Conservation (phyloP, 768 basidiomycete genomes). For the Cystoderma amianthinum region DNA sequence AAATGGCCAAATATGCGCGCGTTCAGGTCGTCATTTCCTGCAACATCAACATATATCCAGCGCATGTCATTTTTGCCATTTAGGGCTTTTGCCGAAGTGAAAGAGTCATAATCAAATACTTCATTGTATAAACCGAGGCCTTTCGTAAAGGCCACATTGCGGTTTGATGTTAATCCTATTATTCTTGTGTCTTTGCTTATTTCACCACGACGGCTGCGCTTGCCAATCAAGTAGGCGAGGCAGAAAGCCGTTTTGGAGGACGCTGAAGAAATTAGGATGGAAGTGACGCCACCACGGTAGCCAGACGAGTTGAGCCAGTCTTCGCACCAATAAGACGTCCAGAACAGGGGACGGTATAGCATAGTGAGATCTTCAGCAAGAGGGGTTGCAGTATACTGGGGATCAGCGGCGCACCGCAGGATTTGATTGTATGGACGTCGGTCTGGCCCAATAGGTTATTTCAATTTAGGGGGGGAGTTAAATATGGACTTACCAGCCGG, state of each 20-base stretch:
- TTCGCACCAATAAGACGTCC: constrained; percentile 73
- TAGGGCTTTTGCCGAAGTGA: constrained; percentile 23
- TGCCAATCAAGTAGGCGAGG: constrained; percentile 51
- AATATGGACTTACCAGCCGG: constrained; percentile 41
- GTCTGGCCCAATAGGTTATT: constrained; percentile 26
- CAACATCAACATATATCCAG: constrained; percentile 61
- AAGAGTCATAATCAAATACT: constrained; percentile 46
- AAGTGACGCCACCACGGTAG: constrained; percentile 41
- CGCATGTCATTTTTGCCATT: constrained; percentile 18
- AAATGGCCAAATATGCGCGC: constrained; percentile 33
- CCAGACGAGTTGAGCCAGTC: constrained; percentile 52
- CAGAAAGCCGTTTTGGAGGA: constrained; percentile 72
- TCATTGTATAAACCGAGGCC: constrained; percentile 49
- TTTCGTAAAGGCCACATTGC: constrained; percentile 49
- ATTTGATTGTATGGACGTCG: constrained; percentile 66
- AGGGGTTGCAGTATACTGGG: constrained; percentile 42
- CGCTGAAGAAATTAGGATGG: constrained; percentile 58
- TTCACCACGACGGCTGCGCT: constrained; percentile 29
- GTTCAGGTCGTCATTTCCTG: constrained; percentile 50
- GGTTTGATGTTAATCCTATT: constrained; percentile 54
- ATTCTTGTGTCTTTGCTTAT: constrained; percentile 23
- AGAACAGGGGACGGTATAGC: constrained; percentile 69
- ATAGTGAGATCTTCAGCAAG: constrained; percentile 55
- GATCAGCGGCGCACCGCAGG: constrained; percentile 49
- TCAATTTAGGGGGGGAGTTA: too few species aligned